Evolutionary conservation across 2,329 filamentous ascomycete genomes (phyloP), one percentile per base, ranked within the genome.

Genomic region (Diaporthe sp.): DNA sequence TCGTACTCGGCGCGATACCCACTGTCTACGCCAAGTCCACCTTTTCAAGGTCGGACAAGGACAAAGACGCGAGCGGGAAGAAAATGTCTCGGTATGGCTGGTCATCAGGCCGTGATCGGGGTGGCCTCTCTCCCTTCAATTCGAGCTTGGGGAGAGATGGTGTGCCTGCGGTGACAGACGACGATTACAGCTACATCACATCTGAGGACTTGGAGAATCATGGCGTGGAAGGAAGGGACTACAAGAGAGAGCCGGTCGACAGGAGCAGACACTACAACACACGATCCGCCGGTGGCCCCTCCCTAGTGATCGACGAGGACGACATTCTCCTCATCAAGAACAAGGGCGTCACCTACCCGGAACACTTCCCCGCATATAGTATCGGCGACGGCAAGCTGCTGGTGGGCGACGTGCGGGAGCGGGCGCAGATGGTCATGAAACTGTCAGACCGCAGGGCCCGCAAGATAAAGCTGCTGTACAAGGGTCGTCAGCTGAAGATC

Each of bases 181-280:
- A 92, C 44, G 94, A 96, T 84, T 96, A 92, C 82, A 93, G 91
- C 81, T 96, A 96, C 85, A 95, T 96, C 80, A 95, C 93, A n/a
- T 92, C 92, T 37, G 91, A 94, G 79, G 93, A 96, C 79, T 82
- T 95, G 51, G 87, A 90, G 75, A 83, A 85, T 47, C 82, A 82
- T 35, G 82, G 80, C 75, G 78, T 81, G 77, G 82, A 82, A 80
- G 79, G 81, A 55, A n/a, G 61, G 42, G 59, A 72, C 8, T 66
- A 75, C 56, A 81, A 79, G 65, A 81, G 83, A 37, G 79, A 77
- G 13, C 75, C 75, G 4, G 68, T 51, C 17, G 25, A 73, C 13
- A 73, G 71, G 55, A 44, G 65, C 61, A 37, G 75, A 53, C 50
- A 73, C 63, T 30, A 72, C 65, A 42, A 72, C 65, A 42, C 75